Evolutionary conservation across 768 basidiomycete genomes (phyloP).

Genomic region (Asterophora parasitica): DNA sequence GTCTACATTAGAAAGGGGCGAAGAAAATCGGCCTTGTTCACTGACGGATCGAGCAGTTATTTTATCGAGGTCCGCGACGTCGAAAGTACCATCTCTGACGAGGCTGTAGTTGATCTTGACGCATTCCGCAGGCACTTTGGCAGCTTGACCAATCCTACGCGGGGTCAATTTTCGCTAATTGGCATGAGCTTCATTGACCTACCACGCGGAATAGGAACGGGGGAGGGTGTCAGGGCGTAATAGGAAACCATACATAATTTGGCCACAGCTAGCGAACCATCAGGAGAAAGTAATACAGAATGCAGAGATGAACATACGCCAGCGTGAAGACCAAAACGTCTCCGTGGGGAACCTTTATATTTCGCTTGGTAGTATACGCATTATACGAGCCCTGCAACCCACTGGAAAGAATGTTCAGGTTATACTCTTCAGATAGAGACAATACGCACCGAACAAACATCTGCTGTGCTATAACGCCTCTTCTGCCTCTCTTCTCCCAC

Average conservation of each 20-base stretch:
- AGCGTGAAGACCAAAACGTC: conserved; percentile 77
- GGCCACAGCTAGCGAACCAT: conserved; percentile 54
- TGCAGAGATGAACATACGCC: conserved; percentile 40
- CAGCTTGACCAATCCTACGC: conserved; percentile 65
- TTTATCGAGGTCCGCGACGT: conserved; percentile 52
- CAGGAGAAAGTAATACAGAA: neutral
- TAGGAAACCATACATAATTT: conserved; percentile 80
- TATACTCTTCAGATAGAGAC: neutral
- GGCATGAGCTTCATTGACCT: conserved; percentile 12
- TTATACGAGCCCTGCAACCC: conserved; percentile 92
- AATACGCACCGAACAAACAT: conserved; percentile 74
- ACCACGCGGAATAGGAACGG: conserved; percentile 75
- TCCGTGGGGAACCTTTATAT: conserved; percentile 75
- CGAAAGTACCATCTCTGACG: conserved; percentile 52
- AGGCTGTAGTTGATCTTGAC: conserved; percentile 59
- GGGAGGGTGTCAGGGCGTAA: conserved; percentile 81
- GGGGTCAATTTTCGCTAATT: neutral
- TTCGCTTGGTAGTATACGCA: conserved; percentile 60
- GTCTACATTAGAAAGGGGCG: neutral
- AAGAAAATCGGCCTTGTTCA: neutral
- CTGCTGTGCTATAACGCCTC: conserved; percentile 76
- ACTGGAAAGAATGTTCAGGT: conserved; percentile 31
- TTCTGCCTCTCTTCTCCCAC: conserved; percentile 67
- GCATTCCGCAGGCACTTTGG: conserved; percentile 54
- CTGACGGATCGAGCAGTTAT: conserved; percentile 46